Conservation (phyloP, 202 grass and related monocot genomes). For the Digitaria exilis region DNA sequence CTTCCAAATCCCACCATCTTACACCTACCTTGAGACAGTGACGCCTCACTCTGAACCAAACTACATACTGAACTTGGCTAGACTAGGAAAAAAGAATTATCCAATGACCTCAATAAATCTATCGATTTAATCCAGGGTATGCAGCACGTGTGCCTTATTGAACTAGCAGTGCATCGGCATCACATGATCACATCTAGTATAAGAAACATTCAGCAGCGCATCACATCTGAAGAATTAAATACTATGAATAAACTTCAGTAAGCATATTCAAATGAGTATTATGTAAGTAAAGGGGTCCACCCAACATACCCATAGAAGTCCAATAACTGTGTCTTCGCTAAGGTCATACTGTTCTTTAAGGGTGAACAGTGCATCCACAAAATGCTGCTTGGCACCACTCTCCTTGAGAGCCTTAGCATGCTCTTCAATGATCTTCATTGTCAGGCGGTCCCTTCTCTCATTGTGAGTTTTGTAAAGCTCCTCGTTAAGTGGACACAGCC, state of each 20-base stretch:
- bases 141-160: constrained; percentile 12
- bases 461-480: constrained; percentile 88
- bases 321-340: constrained; percentile 92
- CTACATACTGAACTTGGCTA: constrained; percentile 13
- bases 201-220: constrained; percentile 1
- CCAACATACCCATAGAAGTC: constrained; percentile 93
- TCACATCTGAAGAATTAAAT: constrained; percentile 3
- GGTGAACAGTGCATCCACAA: constrained; percentile 91
- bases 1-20: constrained; percentile 45
- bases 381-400: constrained; percentile 89
- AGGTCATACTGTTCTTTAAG: constrained; percentile 86
- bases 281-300: background rate
- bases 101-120: constrained; percentile 1
- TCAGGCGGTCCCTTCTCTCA: constrained; percentile 69
- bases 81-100: background rate
- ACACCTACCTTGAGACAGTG: constrained; percentile 49
- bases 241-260: background rate
- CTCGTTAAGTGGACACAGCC: constrained; percentile 91
- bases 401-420: constrained; percentile 73
- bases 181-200: background rate
- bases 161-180: background rate
- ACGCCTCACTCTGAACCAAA: constrained; percentile 47
- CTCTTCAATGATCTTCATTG: constrained; percentile 94
- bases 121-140: background rate
- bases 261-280: background rate